A percentile compares a stretch with the other conserved stretches of the same genome.
Conservation (phyloP, 2,329 filamentous ascomycete species). For the Pestalotiopsis sp. region DNA sequence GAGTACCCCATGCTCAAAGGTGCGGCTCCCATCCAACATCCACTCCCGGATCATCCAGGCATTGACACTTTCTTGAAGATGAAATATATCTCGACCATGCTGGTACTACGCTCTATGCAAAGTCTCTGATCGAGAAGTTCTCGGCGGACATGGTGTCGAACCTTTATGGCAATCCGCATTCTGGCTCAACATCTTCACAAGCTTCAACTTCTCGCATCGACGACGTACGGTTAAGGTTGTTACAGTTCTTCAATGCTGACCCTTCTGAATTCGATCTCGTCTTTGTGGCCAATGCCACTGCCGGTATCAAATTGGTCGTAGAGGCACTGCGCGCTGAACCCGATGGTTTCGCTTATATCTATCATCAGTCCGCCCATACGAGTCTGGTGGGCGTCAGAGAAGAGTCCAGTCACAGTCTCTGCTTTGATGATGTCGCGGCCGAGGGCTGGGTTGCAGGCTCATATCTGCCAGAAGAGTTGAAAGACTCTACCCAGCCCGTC, state of each 20-base stretch:
- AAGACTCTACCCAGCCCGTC: conserved; percentile 27
- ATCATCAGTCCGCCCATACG: conserved; percentile 84
- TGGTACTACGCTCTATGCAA: conserved; percentile 83
- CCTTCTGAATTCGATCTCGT: conserved; percentile 81
- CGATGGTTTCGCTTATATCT: conserved; percentile 78
- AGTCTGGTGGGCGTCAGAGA: conserved; percentile 82
- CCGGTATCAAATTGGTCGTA: conserved; percentile 64
- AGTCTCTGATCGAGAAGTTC: conserved; percentile 79
- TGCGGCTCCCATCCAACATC: conserved; percentile 27
- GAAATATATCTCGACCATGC: conserved; percentile 90
- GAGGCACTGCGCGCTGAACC: conserved; percentile 73
- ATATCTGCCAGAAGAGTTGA: conserved; percentile 29
- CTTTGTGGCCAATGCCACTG: conserved; percentile 64
- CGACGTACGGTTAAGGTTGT: conserved; percentile 68
- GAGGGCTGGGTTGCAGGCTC: conserved; percentile 61
- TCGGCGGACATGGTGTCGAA: conserved; percentile 75
- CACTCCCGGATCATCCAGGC: conserved; percentile 6
- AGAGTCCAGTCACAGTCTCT: conserved; percentile 64
- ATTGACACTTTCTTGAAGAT: conserved; percentile 45
- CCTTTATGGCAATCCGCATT: conserved; percentile 91
- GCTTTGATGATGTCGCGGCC: conserved; percentile 68
- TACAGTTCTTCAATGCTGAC: conserved; percentile 80
- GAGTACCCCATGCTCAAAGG: conserved; percentile 75
- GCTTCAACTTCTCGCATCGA: conserved; percentile 75
- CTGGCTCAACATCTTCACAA: conserved; percentile 79